A percentile compares a stretch with the other conserved stretches of the same genome.
Evolutionary conservation across 2,329 filamentous ascomycete genomes (phyloP).

Genomic region (Pezicula rhizophila): DNA sequence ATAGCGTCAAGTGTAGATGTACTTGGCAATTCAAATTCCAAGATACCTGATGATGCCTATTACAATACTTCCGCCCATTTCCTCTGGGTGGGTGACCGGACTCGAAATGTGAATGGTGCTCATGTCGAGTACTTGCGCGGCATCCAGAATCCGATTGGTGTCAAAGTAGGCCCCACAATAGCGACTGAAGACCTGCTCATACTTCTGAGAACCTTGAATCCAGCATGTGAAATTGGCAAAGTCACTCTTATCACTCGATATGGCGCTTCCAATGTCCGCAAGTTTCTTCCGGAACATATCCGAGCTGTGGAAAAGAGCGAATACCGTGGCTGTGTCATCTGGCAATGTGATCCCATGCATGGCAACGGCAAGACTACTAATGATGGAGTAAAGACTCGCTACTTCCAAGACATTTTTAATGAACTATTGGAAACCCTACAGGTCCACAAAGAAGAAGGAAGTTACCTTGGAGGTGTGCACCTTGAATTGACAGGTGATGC

Average conservation of each 20-base stretch:
- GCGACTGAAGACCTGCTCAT: slow-evolving; percentile 66
- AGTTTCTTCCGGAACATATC: slow-evolving; percentile 78
- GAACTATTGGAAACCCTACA: slow-evolving; percentile 78
- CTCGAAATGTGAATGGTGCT: slow-evolving; percentile 83
- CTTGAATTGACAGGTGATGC: slow-evolving; percentile 92
- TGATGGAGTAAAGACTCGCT: slow-evolving; percentile 81
- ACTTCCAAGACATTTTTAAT: slow-evolving; percentile 82
- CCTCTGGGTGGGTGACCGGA: slow-evolving; percentile 97
- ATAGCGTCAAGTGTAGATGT: slow-evolving; percentile 25
- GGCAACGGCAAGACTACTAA: slow-evolving; percentile 68
- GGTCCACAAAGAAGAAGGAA: slow-evolving; percentile 78
- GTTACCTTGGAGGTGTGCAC: slow-evolving; percentile 89
- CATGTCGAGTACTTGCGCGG: slow-evolving; percentile 98
- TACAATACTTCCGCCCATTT: slow-evolving; percentile 96
- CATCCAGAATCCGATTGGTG: slow-evolving; percentile 89
- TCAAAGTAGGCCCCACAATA: slow-evolving; percentile 92
- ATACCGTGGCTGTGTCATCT: slow-evolving; percentile 64
- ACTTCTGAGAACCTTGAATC: slow-evolving; percentile 83
- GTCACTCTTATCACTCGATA: slow-evolving; percentile 96
- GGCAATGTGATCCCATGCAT: slow-evolving; percentile 99
- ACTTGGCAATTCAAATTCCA: neutral
- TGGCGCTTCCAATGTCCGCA: slow-evolving; percentile 69
- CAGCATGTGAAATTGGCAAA: slow-evolving; percentile 75
- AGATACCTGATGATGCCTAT: slow-evolving; percentile 42
- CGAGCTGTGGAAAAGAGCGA: slow-evolving; percentile 78